phyloP scores from a whole-genome alignment of 176 grass and related monocot species.

The Saccharum officinarum region DNA sequence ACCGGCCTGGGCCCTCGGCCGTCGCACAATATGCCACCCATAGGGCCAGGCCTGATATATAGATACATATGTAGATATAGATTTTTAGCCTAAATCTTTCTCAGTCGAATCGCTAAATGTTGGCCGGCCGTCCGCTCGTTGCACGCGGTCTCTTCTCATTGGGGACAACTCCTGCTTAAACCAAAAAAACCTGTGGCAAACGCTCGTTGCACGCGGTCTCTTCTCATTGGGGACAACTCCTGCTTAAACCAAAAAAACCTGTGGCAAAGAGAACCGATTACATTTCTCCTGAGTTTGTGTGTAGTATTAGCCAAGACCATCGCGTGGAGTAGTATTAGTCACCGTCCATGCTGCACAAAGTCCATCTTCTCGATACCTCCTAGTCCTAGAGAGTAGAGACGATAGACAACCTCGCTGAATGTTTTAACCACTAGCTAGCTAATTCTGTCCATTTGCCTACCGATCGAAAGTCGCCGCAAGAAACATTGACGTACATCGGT shows the following conservation, averaged over 20 bases:
- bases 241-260: background rate
- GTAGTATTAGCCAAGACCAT: background rate
- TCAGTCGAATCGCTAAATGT: background rate
- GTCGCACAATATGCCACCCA: too few species aligned
- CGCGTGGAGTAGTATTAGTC: background rate
- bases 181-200: background rate
- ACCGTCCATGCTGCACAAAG: background rate
- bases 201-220: background rate
- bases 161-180: background rate
- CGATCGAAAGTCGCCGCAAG: background rate
- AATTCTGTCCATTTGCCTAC: background rate
- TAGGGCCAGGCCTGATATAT: too few species aligned
- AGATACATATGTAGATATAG: too few species aligned
- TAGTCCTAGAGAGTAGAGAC: background rate
- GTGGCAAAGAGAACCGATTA: background rate
- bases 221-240: background rate
- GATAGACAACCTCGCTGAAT: background rate
- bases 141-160: background rate
- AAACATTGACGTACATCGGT: background rate
- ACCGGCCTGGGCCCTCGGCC: too few species aligned
- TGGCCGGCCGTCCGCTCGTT: background rate
- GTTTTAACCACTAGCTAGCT: background rate
- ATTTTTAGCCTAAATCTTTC: background rate
- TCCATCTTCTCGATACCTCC: background rate
- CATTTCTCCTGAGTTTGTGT: background rate